Base-by-base conservation (phyloP, 1,139 yeast species). In the Candida freyschussii region DNA sequence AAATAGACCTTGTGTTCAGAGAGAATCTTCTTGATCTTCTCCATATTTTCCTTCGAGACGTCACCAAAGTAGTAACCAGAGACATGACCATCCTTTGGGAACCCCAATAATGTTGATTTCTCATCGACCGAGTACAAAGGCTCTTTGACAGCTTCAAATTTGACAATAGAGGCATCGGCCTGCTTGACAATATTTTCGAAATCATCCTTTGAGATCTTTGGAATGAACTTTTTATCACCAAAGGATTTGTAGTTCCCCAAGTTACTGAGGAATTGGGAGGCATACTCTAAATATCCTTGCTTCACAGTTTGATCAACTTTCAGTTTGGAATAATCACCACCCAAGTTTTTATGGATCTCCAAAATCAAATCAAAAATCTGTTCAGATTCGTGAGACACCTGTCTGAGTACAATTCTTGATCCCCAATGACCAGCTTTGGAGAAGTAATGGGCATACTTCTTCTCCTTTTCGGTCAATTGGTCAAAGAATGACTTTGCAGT, bases 211-310 rank as follows among this genome's bases (percentile, higher is more conserved):
- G 66, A 33, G 25, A 84, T 51, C 29, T 74, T 63, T 23, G 96
- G 96, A 44, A 86, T 67, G 53, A 85, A 85, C 59, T 86, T 86
- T 45, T 74, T 75, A 59, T 86, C 95, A 42, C 96, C 96, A 59
- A 86, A 86, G 1, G 93, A 80, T 61, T 84, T 85, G 67, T 75
- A 86, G 57, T 86, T 86, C 43, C 96, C 96, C 53, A 81, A 67
- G 57, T 86, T 86, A 32, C 80, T 67, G 50, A 86, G 64, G 52
- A 86, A 80, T 59, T 84, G 95, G 19, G 89, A 73, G 7, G 86
- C 77, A 50, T 84, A 86, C 53, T 84, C 93, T 55, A 85, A 62
- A 55, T 81, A 83, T 13, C 59, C 56, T 18, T 59, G 54, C n/a
- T 66, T 63, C 10, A 57, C 56, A 3, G 57, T 58, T 9, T 56